Evolutionary conservation across 1,139 yeast genomes (phyloP).

Genomic region (Yamadazyma friedrichii): DNA sequence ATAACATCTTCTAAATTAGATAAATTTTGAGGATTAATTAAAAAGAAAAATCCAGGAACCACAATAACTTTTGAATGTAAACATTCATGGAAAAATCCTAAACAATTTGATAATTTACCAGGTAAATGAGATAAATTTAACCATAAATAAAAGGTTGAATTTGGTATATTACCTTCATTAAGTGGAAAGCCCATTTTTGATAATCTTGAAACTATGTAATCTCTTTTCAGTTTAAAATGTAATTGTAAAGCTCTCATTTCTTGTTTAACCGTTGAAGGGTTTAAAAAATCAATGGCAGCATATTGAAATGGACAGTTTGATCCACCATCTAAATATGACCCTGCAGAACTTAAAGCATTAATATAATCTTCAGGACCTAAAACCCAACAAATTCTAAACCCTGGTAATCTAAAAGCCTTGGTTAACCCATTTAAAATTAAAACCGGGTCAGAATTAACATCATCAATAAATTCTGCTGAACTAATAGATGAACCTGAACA

Average conservation of each 20-base stretch:
- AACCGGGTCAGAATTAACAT: conserved; percentile 62
- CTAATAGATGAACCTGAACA: conserved; percentile 58
- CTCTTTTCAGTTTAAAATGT: conserved; percentile 63
- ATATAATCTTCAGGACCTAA: conserved; percentile 67
- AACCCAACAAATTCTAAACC: conserved; percentile 72
- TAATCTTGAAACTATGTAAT: conserved; percentile 53
- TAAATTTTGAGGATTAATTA: conserved; percentile 63
- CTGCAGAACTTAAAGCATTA: conserved; percentile 58
- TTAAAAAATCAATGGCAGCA: conserved; percentile 59
- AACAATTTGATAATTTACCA: conserved; percentile 57
- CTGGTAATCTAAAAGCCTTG: conserved; percentile 65
- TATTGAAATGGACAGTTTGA: conserved; percentile 65
- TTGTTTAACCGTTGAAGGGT: conserved; percentile 48
- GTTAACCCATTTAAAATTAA: conserved; percentile 64
- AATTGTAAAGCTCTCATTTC: conserved; percentile 64
- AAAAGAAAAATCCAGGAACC: conserved; percentile 69
- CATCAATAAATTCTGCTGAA: conserved; percentile 55
- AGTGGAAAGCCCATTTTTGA: conserved; percentile 58
- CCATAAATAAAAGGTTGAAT: conserved; percentile 67
- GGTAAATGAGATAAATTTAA: conserved; percentile 59
- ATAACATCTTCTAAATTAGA: conserved; percentile 60
- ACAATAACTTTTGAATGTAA: conserved; percentile 62
- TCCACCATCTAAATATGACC: conserved; percentile 67
- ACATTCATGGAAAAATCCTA: conserved; percentile 70
- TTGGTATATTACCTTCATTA: conserved; percentile 47